Evolutionary conservation across 441 rosid genomes (phyloP), one percentile per base, ranked within the genome.

Genomic region (Biscutella laevigata): DNA sequence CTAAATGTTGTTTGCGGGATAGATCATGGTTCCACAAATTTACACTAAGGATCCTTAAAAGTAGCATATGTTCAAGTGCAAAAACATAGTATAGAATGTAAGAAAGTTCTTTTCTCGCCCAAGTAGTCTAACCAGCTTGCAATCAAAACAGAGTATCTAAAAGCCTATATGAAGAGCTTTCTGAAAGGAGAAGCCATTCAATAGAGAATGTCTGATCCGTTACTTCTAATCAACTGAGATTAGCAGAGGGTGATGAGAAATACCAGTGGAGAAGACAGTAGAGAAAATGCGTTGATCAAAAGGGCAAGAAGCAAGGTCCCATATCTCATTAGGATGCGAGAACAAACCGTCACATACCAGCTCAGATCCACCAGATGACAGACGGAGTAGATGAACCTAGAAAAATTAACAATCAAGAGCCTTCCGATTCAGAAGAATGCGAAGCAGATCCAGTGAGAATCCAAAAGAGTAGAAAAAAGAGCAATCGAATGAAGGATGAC

Each of bases 201-300:
- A 27, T 53, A 16, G 1, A 52, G 11, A 20, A 20, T n/a, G n/a
- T 27, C 7, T 19, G 7, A 13, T 20, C 8, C 2, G 3, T 10
- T 30, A 36, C 33, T 35, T 28, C 16, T 25, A 64, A 26, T 12
- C 16, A 19, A 25, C 46, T 36, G 7, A 14, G 62, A 7, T 7
- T 7, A 17, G 29, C 25, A 9, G 1, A 8, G 41, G 41, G 21
- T 1, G 9, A 6, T 51, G 44, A 58, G 11, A 42, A 45, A 24
- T 71, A 91, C 98, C 96, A 45, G 77, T 68, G 14, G 82, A 85
- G 71, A 74, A 88, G 64, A 88, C 91, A 11, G 84, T 80, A 19
- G 96, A 83, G 84, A 88, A 91, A 64, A 91, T 71, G 63, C 96
- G 95, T 62, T 83, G 96, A 73, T 85, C 98, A 13, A 75, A 88